These are phyloP conservation scores for Xylariales sp. DNA, from an alignment of 2,329 filamentous ascomycete species.

Conservation along the genomic window DNA sequence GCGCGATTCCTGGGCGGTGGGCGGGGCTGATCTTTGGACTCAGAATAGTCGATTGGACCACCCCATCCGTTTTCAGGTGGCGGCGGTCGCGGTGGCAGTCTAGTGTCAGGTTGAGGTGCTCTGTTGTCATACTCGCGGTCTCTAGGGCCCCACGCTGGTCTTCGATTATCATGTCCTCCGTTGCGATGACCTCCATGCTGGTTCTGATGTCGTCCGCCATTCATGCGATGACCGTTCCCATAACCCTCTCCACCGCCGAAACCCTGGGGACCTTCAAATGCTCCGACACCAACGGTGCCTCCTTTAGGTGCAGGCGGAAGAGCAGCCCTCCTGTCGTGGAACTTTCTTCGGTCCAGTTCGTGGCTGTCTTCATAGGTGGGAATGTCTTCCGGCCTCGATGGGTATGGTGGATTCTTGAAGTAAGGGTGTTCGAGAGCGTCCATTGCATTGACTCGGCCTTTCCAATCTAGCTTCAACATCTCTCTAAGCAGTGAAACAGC, in stretches of 20 bases:
- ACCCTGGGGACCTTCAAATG: slow-evolving; percentile 44
- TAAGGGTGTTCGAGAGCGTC: slow-evolving; percentile 92
- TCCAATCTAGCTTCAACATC: slow-evolving; percentile 84
- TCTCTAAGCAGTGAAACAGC: slow-evolving; percentile 78
- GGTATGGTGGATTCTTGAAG: slow-evolving; percentile 74
- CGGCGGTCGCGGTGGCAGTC: slow-evolving; percentile 46
- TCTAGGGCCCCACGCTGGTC: slow-evolving; percentile 52
- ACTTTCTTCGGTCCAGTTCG: slow-evolving; percentile 90
- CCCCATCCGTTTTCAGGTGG: slow-evolving; percentile 37
- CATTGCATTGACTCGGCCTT: slow-evolving; percentile 81
- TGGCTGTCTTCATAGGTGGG: slow-evolving; percentile 91
- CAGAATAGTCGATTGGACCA: slow-evolving; percentile 33
- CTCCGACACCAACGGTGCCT: slow-evolving; percentile 78
- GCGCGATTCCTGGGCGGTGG: slow-evolving; percentile 23
- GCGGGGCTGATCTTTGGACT: slow-evolving; percentile 33
- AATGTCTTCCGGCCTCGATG: slow-evolving; percentile 79
- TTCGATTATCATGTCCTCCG: slow-evolving; percentile 35
- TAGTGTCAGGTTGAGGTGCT: slow-evolving; percentile 27
- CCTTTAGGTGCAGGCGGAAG: slow-evolving; percentile 88
- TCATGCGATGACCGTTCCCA: slow-evolving; percentile 34
- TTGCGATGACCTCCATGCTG: slow-evolving; percentile 27
- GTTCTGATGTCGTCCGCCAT: slow-evolving; percentile 37
- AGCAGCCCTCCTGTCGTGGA: slow-evolving; percentile 77
- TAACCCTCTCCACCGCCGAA: slow-evolving; percentile 50
- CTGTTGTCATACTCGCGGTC: slow-evolving; percentile 32